These are phyloP conservation scores for Fomitopsis pulvina DNA, from an alignment of 768 basidiomycete species.

Conservation along the genomic window DNA sequence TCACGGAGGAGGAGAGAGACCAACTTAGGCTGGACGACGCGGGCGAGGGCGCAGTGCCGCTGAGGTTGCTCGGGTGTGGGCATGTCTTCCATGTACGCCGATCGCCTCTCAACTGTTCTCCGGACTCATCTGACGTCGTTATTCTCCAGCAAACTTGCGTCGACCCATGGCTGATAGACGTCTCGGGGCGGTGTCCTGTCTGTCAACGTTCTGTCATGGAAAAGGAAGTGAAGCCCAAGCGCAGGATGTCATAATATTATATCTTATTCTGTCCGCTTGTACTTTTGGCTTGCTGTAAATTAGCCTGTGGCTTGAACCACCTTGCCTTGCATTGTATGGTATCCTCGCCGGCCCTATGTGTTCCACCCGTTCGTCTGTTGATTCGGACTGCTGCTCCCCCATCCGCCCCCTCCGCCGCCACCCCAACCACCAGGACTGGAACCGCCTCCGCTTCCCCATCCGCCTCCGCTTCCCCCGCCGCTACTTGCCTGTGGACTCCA, in stretches of 20 bases:
- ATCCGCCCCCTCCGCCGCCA: slow-evolving; percentile 22
- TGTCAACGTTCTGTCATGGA: slow-evolving; percentile 71
- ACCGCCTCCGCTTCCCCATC: slow-evolving; percentile 14
- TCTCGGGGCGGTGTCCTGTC: slow-evolving; percentile 83
- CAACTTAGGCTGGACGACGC: slow-evolving; percentile 58
- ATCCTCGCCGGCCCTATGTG: slow-evolving; percentile 14
- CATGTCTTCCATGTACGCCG: slow-evolving; percentile 87
- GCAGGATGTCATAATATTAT: not conserved
- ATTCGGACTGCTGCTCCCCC: slow-evolving; percentile 21
- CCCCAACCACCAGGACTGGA: slow-evolving; percentile 17
- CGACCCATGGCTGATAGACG: slow-evolving; percentile 83
- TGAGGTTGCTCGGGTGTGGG: slow-evolving; percentile 70
- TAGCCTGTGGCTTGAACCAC: not conserved
- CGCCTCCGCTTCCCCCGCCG: slow-evolving; percentile 9
- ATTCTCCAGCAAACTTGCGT: slow-evolving; percentile 69
- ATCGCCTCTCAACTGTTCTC: not conserved
- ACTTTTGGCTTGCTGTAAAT: not conserved
- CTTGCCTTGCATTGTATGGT: too few relatives aligned
- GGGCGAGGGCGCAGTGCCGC: slow-evolving; percentile 68
- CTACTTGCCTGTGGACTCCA: slow-evolving; percentile 8
- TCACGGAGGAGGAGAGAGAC: slow-evolving; percentile 33
- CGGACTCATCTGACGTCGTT: slow-evolving; percentile 6
- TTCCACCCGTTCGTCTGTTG: slow-evolving; percentile 26
- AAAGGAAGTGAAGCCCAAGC: slow-evolving; percentile 9
- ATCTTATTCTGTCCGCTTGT: not conserved